These are phyloP conservation scores for slime mould (Dictyostelium discoideum) DNA, from an alignment of 78 protist species.

Conservation along the genomic window DNA sequence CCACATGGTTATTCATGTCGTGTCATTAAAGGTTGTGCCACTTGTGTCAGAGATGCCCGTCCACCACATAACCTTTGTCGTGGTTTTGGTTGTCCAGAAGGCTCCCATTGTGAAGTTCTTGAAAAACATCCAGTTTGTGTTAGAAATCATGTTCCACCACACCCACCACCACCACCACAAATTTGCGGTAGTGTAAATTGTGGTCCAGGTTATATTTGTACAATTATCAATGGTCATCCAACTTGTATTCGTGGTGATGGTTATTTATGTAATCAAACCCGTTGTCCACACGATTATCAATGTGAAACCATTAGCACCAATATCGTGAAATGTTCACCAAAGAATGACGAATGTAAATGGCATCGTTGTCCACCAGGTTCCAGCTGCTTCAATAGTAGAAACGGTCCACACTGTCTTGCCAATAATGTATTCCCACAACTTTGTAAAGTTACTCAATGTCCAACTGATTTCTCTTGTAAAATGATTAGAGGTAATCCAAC, in stretches of 20 bases:
- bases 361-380: constrained; percentile 9
- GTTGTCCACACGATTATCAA: background rate
- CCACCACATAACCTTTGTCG: background rate
- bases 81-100: background rate
- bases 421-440: background rate
- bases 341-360: background rate
- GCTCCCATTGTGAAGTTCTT: constrained; percentile 5
- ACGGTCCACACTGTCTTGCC: background rate
- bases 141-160: background rate
- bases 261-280: background rate
- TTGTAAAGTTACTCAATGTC: background rate
- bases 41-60: background rate
- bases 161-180: constrained; percentile 20
- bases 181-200: background rate
- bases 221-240: background rate
- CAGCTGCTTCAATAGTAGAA: background rate
- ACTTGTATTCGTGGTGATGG: background rate
- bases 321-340: background rate
- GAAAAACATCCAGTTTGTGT: background rate
- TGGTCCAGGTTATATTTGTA: background rate
- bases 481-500: constrained; percentile 30
- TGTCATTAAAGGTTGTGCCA: background rate
- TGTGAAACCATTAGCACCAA: background rate
- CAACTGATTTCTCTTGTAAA: background rate
- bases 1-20: constrained; percentile 11